phyloP scores from a whole-genome alignment of 2,329 filamentous ascomycete species.

The Fusarium sublunatum region DNA sequence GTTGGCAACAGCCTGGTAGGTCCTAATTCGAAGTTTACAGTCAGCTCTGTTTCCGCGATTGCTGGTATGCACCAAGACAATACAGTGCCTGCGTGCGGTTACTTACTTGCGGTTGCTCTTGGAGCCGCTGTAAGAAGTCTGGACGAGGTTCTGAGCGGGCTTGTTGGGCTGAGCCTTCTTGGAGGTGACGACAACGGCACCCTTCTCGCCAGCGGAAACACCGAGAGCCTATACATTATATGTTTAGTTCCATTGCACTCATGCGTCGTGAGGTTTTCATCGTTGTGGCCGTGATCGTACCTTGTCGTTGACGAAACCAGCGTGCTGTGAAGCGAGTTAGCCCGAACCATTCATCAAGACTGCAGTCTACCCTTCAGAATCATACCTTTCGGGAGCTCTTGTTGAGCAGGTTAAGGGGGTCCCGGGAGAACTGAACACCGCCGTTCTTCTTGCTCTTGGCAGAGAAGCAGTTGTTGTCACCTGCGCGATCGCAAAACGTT shows the following conservation, averaged over 20 bases:
- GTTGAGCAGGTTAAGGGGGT: conserved; percentile 94
- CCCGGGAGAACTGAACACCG: conserved; percentile 90
- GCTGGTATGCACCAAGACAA: neutral
- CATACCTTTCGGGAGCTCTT: conserved; percentile 88
- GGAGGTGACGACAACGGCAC: conserved; percentile 81
- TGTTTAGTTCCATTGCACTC: conserved; percentile 39
- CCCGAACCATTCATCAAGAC: conserved; percentile 17
- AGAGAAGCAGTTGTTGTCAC: conserved; percentile 88
- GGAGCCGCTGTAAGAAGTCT: conserved; percentile 75
- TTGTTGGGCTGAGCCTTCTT: conserved; percentile 84
- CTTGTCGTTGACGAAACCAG: conserved; percentile 94
- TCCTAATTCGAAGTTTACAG: conserved; percentile 62
- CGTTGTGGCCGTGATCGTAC: conserved; percentile 60
- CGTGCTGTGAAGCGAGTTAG: conserved; percentile 71
- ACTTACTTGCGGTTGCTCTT: conserved; percentile 78
- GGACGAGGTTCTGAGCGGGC: conserved; percentile 74
- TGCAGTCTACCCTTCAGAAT: conserved; percentile 7
- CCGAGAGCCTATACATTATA: conserved; percentile 76
- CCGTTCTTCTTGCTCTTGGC: conserved; percentile 87
- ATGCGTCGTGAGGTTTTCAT: conserved; percentile 25
- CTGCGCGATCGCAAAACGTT: conserved; percentile 59
- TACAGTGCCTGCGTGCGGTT: neutral
- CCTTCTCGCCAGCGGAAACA: conserved; percentile 79
- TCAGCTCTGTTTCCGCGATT: conserved; percentile 19
- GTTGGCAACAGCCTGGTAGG: conserved; percentile 89